Conservation (phyloP, 2,329 filamentous ascomycete species). For the Ophiostoma ulmi region DNA sequence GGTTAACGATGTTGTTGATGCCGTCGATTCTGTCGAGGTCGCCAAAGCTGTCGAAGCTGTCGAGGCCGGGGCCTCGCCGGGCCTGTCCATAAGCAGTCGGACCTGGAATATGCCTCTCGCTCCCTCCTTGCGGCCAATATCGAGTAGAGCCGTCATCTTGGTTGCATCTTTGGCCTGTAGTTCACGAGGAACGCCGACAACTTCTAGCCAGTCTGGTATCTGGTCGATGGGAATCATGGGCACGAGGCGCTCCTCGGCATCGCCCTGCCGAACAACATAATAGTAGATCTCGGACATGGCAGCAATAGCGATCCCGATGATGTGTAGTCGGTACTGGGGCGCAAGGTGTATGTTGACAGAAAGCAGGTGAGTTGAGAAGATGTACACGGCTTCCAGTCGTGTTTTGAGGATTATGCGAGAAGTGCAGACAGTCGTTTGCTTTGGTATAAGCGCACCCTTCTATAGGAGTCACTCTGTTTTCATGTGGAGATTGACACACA, state of each 20-base stretch:
- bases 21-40: background rate
- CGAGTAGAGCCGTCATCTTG: background rate
- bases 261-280: constrained; percentile 42
- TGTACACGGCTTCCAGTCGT: too few relatives aligned
- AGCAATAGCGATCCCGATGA: background rate
- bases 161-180: constrained; percentile 30
- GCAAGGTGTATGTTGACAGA: background rate
- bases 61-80: background rate
- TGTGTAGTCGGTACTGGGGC: background rate
- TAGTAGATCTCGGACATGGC: constrained; percentile 29
- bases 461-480: background rate
- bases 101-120: background rate
- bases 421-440: background rate
- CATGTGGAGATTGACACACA: background rate
- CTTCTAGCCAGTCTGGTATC: constrained; percentile 44
- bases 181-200: constrained; percentile 42
- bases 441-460: background rate
- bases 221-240: constrained; percentile 53
- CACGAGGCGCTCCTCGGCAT: constrained; percentile 38
- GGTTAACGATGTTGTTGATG: background rate
- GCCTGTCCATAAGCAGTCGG: background rate
- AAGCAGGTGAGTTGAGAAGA: background rate
- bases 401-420: too few relatives aligned
- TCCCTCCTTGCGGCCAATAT: background rate
- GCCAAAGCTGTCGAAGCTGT: background rate